Percentiles rank a stretch among this genome's conserved stretches.
These are phyloP conservation scores for Polychaeton citri DNA, from an alignment of 2,329 filamentous ascomycete species.

Conservation along the genomic window DNA sequence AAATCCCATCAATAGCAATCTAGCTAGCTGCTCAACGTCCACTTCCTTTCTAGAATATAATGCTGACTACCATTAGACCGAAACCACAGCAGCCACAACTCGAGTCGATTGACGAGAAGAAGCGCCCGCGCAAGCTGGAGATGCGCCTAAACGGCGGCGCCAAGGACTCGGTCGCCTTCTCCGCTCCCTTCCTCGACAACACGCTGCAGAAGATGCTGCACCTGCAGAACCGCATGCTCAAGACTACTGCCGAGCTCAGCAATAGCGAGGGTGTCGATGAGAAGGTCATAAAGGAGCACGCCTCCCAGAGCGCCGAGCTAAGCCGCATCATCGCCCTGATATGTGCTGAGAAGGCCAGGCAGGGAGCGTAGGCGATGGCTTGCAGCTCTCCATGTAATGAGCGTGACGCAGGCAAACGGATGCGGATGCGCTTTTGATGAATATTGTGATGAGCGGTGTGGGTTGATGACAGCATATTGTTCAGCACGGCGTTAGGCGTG, in stretches of 20 bases:
- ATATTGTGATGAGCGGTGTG: too few relatives aligned
- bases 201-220: slow-evolving; percentile 36
- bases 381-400: too few relatives aligned
- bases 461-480: too few relatives aligned
- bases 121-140: slow-evolving; percentile 36
- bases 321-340: slow-evolving; percentile 38
- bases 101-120: slow-evolving; percentile 16
- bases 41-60: background rate
- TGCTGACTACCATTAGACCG: background rate
- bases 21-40: too few relatives aligned
- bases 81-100: slow-evolving; percentile 10
- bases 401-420: too few relatives aligned
- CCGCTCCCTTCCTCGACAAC: slow-evolving; percentile 40
- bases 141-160: slow-evolving; percentile 29
- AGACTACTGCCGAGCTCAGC: slow-evolving; percentile 32
- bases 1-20: too few relatives aligned
- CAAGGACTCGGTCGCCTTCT: slow-evolving; percentile 31
- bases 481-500: too few relatives aligned
- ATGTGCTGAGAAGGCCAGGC: slow-evolving; percentile 39
- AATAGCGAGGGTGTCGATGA: slow-evolving; percentile 33
- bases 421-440: too few relatives aligned
- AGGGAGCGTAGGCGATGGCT: slow-evolving; percentile 24
- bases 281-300: slow-evolving; percentile 35
- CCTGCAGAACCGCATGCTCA: slow-evolving; percentile 38
- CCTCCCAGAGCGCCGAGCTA: slow-evolving; percentile 35